These are phyloP conservation scores for Aureobasidium sp. DNA, from an alignment of 2,329 filamentous ascomycete genomes.

Conservation along the genomic window DNA sequence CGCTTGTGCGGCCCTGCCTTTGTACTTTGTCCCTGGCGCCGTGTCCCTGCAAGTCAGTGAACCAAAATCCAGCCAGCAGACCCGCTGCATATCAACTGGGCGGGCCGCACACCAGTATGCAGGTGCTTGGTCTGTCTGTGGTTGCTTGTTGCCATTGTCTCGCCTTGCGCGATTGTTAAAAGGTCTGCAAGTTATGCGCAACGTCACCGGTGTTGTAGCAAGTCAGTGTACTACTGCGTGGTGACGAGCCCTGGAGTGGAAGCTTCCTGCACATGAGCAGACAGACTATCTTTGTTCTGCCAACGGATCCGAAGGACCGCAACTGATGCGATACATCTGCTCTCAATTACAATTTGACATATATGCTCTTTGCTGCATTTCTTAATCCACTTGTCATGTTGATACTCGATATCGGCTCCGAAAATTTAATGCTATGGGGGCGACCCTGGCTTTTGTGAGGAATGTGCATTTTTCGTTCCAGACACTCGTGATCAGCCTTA, in stretches of 20 bases:
- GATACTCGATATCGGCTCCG: not conserved
- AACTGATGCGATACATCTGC: not conserved
- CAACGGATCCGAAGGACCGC: not conserved
- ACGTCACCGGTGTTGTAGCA: too few relatives aligned
- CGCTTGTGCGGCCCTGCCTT: not conserved
- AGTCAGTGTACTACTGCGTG: not conserved
- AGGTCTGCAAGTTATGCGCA: too few relatives aligned
- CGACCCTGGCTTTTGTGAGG: not conserved
- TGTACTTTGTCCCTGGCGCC: not conserved
- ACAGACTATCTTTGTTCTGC: too few relatives aligned
- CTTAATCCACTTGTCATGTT: not conserved
- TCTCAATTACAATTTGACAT: not conserved
- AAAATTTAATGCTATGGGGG: not conserved
- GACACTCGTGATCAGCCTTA: not conserved
- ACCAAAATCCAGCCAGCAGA: not conserved
- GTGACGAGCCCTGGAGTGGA: not conserved
- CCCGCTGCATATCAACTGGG: constrained; percentile 3
- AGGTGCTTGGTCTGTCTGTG: not conserved
- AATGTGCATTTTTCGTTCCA: not conserved
- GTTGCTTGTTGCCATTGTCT: not conserved
- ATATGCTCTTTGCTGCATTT: not conserved
- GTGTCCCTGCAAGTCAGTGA: not conserved
- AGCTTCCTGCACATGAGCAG: not conserved
- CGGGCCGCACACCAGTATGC: not conserved
- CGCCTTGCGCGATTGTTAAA: not conserved